Base-by-base conservation (phyloP, 768 basidiomycete species). In the Clavulina sp. region DNA sequence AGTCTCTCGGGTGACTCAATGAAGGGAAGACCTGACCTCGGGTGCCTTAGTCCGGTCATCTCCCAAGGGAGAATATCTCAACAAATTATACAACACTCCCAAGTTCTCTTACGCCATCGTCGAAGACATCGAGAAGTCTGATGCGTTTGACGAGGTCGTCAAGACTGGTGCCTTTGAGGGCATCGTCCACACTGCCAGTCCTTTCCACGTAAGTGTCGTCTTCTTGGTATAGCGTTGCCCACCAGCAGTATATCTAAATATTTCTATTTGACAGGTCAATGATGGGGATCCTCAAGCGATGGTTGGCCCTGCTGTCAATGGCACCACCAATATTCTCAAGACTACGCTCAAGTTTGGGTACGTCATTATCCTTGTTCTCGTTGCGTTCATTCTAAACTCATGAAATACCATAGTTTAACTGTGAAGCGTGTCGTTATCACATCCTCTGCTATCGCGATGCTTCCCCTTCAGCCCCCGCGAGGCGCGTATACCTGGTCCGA, bases 61-160 rank as follows among this genome's bases (percentile, higher is more conserved):
- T n/a, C n/a, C n/a, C n/a, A n/a, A n/a, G n/a, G n/a, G n/a, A n/a
- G n/a, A n/a, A n/a, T n/a, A n/a, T n/a, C n/a, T n/a, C n/a, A n/a
- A n/a, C n/a, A n/a, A n/a, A n/a, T n/a, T n/a, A n/a, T n/a, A n/a
- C n/a, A n/a, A n/a, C n/a, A n/a, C n/a, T n/a, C n/a, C n/a, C n/a
- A n/a, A n/a, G n/a, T n/a, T n/a, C n/a, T n/a, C n/a, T n/a, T n/a
- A n/a, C n/a, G n/a, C n/a, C n/a, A n/a, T n/a, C n/a, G n/a, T n/a
- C n/a, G n/a, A n/a, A n/a, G n/a, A n/a, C n/a, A n/a, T n/a, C n/a
- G n/a, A n/a, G n/a, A n/a, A 46, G 43, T 24, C 43, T 9, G 26
- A 26, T 26, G 43, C 43, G 0, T 71, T 71, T 56, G 66, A 70
- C 55, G 62, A 68, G 41, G 68, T 65, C 2, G 65, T 68, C 54